phyloP scores from a whole-genome alignment of 495 filamentous ascomycete genomes.

The Tuber brumale region DNA sequence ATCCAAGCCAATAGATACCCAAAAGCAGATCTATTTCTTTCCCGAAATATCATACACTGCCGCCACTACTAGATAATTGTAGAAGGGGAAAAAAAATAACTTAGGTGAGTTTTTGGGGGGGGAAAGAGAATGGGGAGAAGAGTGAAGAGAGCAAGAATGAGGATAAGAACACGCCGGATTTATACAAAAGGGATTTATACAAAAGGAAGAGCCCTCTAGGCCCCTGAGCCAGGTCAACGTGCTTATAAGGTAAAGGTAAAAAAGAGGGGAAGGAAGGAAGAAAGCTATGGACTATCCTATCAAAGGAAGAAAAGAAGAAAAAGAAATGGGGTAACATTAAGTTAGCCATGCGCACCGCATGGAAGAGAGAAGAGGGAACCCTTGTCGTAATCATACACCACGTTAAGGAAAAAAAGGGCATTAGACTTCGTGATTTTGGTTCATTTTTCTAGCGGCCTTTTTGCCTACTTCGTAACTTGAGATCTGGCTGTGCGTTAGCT shows the following conservation, averaged over 20 bases:
- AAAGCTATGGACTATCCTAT: not conserved
- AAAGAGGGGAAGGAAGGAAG: not conserved
- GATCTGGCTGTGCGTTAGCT: slow-evolving; percentile 48
- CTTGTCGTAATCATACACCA: not conserved
- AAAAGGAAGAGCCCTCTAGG: not conserved
- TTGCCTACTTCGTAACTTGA: slow-evolving; percentile 95
- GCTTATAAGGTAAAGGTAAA: not conserved
- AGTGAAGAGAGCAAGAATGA: not conserved
- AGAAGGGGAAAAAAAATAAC: not conserved
- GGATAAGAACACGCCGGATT: not conserved
- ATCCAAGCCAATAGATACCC: not conserved
- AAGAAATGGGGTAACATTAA: not conserved
- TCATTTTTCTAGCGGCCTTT: slow-evolving; percentile 70
- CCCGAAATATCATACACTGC: not conserved
- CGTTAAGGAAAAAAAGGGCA: not conserved
- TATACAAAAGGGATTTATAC: not conserved
- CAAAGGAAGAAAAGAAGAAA: not conserved
- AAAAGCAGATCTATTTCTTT: not conserved
- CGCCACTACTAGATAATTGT: not conserved
- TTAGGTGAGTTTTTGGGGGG: not conserved
- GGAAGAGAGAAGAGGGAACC: not conserved
- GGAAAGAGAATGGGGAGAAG: not conserved
- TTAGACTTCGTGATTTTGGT: slow-evolving; percentile 44
- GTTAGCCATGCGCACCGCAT: not conserved
- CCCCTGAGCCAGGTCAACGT: not conserved